Percentiles rank a stretch among this genome's conserved stretches.
Evolutionary conservation across 2,329 filamentous ascomycete genomes (phyloP).

Genomic region (Hypoxylon rubiginosum): DNA sequence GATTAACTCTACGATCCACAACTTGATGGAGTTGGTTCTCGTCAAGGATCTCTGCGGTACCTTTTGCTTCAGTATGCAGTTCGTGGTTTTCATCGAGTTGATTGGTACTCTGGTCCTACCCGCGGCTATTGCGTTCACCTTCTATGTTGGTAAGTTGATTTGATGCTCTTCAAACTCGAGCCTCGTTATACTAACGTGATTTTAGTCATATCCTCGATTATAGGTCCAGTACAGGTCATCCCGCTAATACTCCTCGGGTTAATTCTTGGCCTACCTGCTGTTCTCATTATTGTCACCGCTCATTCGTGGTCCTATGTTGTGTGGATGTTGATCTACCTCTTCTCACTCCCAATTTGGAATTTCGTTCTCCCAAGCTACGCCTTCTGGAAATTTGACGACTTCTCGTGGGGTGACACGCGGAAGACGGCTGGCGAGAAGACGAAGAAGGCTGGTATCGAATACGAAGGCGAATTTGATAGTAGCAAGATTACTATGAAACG

Average conservation of each 20-base stretch:
- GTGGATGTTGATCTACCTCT: conserved; percentile 97
- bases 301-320: conserved; percentile 91
- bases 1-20: conserved; percentile 99
- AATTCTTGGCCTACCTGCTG: conserved; percentile 91
- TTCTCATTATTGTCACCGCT: conserved; percentile 93
- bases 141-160: conserved; percentile 87
- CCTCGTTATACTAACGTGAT: conserved; percentile 40
- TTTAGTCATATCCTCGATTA: conserved; percentile 86
- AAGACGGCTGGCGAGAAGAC: conserved; percentile 93
- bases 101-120: conserved; percentile 94
- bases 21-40: conserved; percentile 95
- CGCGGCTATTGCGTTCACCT: conserved; percentile 95
- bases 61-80: conserved; percentile 99
- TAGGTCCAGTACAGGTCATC: conserved; percentile 84
- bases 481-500: conserved; percentile 99
- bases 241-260: conserved; percentile 89
- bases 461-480: conserved; percentile 96
- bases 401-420: conserved; percentile 98
- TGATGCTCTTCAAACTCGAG: background rate
- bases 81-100: conserved; percentile 95
- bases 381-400: conserved; percentile 99
- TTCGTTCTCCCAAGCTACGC: conserved; percentile 94
- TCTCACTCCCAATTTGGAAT: conserved; percentile 97
- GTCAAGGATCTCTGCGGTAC: conserved; percentile 97
- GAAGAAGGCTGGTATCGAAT: conserved; percentile 87